phyloP scores from a whole-genome alignment of 495 filamentous ascomycete species.

The Hamigera avellanea region DNA sequence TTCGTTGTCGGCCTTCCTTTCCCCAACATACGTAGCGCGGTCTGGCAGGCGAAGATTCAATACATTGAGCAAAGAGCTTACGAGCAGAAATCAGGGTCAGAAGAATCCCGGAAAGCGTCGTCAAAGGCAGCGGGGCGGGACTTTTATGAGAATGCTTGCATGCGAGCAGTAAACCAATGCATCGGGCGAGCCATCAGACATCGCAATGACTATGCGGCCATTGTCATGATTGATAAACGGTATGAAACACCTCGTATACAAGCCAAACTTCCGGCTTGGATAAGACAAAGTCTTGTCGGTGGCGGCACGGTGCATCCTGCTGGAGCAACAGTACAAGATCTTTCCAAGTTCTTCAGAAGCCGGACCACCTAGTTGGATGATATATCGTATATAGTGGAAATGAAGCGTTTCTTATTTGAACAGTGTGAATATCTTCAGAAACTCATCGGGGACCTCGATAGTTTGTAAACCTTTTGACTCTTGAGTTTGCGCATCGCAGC shows the following conservation, averaged over 20 bases:
- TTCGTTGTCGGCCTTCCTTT: constrained; percentile 86
- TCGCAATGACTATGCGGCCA: constrained; percentile 76
- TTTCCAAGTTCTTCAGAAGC: constrained; percentile 25
- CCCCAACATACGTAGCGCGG: constrained; percentile 77
- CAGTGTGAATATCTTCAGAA: not conserved
- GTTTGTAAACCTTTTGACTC: too few relatives aligned
- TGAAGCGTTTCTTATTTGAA: not conserved
- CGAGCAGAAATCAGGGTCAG: constrained; percentile 24
- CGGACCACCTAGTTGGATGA: constrained; percentile 2
- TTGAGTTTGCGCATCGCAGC: too few relatives aligned
- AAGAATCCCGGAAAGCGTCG: constrained; percentile 19
- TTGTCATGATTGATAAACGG: constrained; percentile 71
- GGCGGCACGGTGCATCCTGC: constrained; percentile 13
- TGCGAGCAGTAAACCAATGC: constrained; percentile 94
- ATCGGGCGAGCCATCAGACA: constrained; percentile 90
- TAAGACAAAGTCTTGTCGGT: constrained; percentile 38
- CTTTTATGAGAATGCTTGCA: constrained; percentile 91
- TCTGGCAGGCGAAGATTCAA: constrained; percentile 85
- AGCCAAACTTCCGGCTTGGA: constrained; percentile 82
- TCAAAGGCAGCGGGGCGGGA: constrained; percentile 61
- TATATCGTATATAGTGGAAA: not conserved
- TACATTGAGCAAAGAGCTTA: constrained; percentile 66
- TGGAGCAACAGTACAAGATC: constrained; percentile 15
- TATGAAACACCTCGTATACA: constrained; percentile 59
- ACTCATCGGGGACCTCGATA: too few relatives aligned